Evolutionary conservation across 2,329 filamentous ascomycete species (phyloP).

Genomic region (Microsporum canis): DNA sequence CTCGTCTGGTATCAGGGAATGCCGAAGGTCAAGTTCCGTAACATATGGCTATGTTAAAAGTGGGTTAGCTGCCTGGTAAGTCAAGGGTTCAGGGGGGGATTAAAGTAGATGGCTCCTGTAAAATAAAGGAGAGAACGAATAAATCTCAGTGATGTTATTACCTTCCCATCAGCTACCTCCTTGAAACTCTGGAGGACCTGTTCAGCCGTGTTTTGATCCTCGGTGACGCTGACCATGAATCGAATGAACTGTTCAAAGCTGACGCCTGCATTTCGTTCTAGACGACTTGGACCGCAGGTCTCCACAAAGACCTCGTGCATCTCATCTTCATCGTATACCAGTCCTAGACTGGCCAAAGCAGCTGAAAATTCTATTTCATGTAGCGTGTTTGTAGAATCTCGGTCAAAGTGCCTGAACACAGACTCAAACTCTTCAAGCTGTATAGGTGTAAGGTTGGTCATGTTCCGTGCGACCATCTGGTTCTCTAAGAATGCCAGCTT

Average conservation of each 20-base stretch:
- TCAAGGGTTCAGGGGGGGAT: slow-evolving; percentile 5
- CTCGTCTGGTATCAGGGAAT: slow-evolving; percentile 90
- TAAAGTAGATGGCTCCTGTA: background rate
- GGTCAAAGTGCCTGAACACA: slow-evolving; percentile 95
- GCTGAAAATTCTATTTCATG: slow-evolving; percentile 94
- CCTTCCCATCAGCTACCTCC: slow-evolving; percentile 93
- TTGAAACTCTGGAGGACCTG: slow-evolving; percentile 97
- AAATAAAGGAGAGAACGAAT: background rate
- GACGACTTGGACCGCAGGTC: slow-evolving; percentile 51
- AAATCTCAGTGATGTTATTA: slow-evolving; percentile 19
- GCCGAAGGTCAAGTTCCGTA: slow-evolving; percentile 89
- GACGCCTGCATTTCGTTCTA: slow-evolving; percentile 58
- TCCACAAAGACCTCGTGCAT: slow-evolving; percentile 93
- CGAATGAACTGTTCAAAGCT: slow-evolving; percentile 98
- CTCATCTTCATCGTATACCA: slow-evolving; percentile 94
- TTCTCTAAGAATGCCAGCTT: slow-evolving; percentile 96
- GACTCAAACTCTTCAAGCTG: slow-evolving; percentile 98
- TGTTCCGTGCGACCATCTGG: slow-evolving; percentile 93
- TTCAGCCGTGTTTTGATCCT: slow-evolving; percentile 97
- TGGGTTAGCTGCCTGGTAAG: background rate
- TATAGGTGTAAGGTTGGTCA: slow-evolving; percentile 97
- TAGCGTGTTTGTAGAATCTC: slow-evolving; percentile 78
- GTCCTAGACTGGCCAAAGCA: slow-evolving; percentile 81
- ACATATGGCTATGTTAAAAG: slow-evolving; percentile 59
- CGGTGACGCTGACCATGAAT: slow-evolving; percentile 98